These are phyloP conservation scores for Zelonia costaricensis DNA, from an alignment of 208 protist genomes.

Conservation along the genomic window DNA sequence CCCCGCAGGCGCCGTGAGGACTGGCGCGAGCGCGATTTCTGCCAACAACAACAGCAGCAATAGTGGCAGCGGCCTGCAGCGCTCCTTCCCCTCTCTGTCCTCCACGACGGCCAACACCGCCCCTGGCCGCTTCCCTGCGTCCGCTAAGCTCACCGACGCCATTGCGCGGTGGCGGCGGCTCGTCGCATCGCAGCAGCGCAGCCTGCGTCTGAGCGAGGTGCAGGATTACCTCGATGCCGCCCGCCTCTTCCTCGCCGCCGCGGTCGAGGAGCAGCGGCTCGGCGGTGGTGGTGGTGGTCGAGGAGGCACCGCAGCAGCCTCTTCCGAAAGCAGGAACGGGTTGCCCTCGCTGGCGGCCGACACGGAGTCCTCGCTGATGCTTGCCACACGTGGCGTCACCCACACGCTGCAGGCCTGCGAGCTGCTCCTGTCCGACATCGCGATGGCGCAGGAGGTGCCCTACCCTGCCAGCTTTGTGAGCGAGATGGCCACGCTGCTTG, in stretches of 20 bases:
- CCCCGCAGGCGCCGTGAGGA: too few species aligned
- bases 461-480: conserved; percentile 6
- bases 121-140: not conserved
- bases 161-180: conserved; percentile 17
- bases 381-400: conserved; percentile 24
- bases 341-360: too few species aligned
- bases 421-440: conserved; percentile 9
- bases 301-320: not conserved
- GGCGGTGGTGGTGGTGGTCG: not conserved
- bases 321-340: too few species aligned
- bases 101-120: not conserved
- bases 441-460: conserved; percentile 10
- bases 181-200: conserved; percentile 10
- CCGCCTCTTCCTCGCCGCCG: conserved; percentile 18
- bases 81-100: not conserved
- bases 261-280: conserved; percentile 10
- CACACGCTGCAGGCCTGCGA: conserved; percentile 24
- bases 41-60: too few species aligned
- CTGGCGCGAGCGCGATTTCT: too few species aligned
- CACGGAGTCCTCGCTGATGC: conserved; percentile 4
- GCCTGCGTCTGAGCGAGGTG: conserved; percentile 16
- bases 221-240: conserved; percentile 10
- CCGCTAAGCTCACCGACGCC: not conserved
- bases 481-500: conserved; percentile 1
- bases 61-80: too few species aligned